These are phyloP conservation scores for Trichosporon ovoides DNA, from an alignment of 1,284 basidiomycete species.

Conservation along the genomic window DNA sequence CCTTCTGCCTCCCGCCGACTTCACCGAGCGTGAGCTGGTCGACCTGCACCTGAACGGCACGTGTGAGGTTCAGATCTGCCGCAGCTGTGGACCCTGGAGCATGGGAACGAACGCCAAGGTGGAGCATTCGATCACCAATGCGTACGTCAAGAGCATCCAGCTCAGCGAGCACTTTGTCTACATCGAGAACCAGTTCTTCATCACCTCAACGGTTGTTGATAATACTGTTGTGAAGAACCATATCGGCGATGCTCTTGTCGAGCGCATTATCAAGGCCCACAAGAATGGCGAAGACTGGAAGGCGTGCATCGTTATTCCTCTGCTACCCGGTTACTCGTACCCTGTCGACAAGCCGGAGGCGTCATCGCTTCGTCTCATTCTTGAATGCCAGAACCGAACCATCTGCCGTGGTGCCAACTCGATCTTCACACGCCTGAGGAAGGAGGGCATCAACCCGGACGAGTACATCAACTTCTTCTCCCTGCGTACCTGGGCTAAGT, in stretches of 20 bases:
- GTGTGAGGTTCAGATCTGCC: conserved; percentile 94
- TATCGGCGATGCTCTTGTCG: conserved; percentile 90
- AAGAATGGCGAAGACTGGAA: conserved; percentile 77
- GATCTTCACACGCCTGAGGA: conserved; percentile 79
- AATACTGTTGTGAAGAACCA: conserved; percentile 85
- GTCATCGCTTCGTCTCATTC: conserved; percentile 84
- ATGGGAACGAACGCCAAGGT: conserved; percentile 79
- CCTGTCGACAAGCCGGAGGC: conserved; percentile 90
- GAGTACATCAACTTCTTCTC: conserved; percentile 91
- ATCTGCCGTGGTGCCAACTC: conserved; percentile 86
- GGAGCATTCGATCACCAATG: conserved; percentile 92
- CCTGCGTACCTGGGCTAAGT: conserved; percentile 87
- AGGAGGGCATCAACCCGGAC: conserved; percentile 86
- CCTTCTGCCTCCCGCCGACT: conserved; percentile 88
- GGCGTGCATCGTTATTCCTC: conserved; percentile 86
- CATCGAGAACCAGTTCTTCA: conserved; percentile 95
- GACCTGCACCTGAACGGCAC: conserved; percentile 85
- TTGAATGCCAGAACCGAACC: conserved; percentile 88
- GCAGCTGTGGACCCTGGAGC: conserved; percentile 93
- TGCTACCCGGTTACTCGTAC: conserved; percentile 90
- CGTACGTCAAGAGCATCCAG: conserved; percentile 89
- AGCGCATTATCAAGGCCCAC: conserved; percentile 85
- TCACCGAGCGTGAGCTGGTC: conserved; percentile 72
- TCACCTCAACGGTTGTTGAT: conserved; percentile 83
- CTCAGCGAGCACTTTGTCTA: conserved; percentile 67